A percentile compares a stretch with the other conserved stretches of the same genome.
These are phyloP conservation scores for Spirogloea muscicola DNA, from an alignment of 139 green algal genomes.

Conservation along the genomic window DNA sequence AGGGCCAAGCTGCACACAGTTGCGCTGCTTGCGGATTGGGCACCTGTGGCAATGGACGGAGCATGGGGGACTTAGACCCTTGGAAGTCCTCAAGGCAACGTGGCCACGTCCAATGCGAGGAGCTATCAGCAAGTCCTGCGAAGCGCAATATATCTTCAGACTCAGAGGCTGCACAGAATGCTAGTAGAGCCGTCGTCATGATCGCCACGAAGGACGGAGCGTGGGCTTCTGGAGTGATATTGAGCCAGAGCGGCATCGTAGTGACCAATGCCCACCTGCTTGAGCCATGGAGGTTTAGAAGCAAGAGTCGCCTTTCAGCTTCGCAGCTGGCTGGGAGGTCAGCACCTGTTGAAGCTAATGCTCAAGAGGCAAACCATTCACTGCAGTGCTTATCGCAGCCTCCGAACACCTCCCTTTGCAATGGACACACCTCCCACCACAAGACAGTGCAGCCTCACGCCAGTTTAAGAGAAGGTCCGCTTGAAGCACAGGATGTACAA, in stretches of 20 bases:
- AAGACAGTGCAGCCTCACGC: not conserved
- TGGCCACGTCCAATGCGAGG: no score
- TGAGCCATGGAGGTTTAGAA: conserved; percentile 34
- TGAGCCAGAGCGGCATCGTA: conserved; percentile 57
- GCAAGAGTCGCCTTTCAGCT: not conserved
- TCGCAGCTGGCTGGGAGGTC: not conserved
- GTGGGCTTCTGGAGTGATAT: conserved; percentile 68
- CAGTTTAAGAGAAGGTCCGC: not conserved
- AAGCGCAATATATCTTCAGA: no score
- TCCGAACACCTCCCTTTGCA: not conserved
- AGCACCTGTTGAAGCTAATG: not conserved
- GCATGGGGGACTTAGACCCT: not conserved
- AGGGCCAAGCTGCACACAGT: not conserved
- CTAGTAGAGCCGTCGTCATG: conserved; percentile 17
- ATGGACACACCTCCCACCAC: not conserved
- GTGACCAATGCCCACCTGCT: conserved; percentile 79
- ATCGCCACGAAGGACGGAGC: conserved; percentile 8
- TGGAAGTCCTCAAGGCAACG: not conserved
- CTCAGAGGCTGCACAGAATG: conserved; percentile 1
- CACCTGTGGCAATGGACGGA: not conserved
- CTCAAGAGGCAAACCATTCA: not conserved
- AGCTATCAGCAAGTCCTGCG: no score
- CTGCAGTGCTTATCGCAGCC: not conserved
- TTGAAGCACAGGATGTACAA: no score
- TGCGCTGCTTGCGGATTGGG: not conserved